A percentile compares a stretch with the other conserved stretches of the same genome.
Conservation (phyloP, 83 land plant genomes). For the Picea mariana region DNA sequence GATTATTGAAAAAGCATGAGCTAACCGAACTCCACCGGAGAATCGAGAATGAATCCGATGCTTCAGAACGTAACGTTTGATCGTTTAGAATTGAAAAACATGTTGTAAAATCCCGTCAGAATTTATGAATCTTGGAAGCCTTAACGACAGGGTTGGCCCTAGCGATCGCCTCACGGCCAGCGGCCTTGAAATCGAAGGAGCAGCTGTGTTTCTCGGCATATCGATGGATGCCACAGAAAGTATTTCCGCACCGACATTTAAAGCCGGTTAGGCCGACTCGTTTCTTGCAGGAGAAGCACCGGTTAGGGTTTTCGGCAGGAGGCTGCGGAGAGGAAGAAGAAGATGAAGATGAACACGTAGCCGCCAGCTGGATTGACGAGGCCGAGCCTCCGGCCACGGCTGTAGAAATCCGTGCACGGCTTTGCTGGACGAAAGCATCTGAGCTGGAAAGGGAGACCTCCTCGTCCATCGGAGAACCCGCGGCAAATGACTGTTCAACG, state of each 20-base stretch:
- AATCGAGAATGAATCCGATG: too few relatives aligned
- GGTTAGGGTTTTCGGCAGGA: constrained; percentile 19
- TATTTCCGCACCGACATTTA: constrained; percentile 60
- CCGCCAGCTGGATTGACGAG: neutral
- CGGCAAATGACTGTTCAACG: constrained; percentile 38
- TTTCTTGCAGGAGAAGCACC: constrained; percentile 60
- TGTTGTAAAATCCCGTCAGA: neutral
- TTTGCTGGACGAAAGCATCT: neutral
- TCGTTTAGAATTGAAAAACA: too few relatives aligned
- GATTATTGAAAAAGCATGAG: too few relatives aligned
- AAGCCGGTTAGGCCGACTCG: constrained; percentile 76
- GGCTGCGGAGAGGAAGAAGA: neutral
- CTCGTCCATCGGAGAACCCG: constrained; percentile 14
- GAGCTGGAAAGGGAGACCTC: constrained; percentile 6
- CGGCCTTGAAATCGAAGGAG: constrained; percentile 58
- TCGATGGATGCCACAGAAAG: constrained; percentile 62
- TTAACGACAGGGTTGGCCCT: constrained; percentile 65
- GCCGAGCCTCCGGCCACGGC: neutral
- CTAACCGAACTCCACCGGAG: too few relatives aligned
- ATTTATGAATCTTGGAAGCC: constrained; percentile 42
- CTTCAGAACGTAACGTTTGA: too few relatives aligned
- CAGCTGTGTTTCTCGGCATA: constrained; percentile 77
- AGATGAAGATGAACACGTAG: neutral
- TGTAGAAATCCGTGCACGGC: neutral
- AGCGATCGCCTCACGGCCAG: constrained; percentile 60